Evolutionary conservation across 176 grass and related monocot species (phyloP).

Genomic region (Eleusine coracana): DNA sequence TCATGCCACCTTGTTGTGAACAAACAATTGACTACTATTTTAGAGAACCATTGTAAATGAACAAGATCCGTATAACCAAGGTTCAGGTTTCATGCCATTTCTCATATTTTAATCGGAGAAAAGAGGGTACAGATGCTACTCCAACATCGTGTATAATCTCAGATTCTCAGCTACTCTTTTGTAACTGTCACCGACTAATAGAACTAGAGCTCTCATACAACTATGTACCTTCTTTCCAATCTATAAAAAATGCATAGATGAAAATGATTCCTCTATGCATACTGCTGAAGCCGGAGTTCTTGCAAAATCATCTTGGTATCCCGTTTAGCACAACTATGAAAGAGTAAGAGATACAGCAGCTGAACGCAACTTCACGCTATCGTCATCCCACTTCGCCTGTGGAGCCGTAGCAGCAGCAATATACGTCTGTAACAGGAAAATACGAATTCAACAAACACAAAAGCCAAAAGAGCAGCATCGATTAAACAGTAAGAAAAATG

Average conservation of each 20-base stretch:
- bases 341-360: conserved; percentile 82
- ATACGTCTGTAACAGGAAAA: conserved; percentile 61
- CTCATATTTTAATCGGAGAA: neutral
- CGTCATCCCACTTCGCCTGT: conserved; percentile 75
- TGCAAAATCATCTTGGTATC: neutral
- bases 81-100: neutral
- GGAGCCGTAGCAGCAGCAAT: conserved; percentile 81
- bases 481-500: neutral
- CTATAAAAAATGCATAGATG: neutral
- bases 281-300: conserved; percentile 10
- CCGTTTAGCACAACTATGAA: conserved; percentile 36
- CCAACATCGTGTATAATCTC: neutral
- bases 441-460: conserved; percentile 17
- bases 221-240: conserved; percentile 24
- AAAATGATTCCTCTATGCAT: conserved; percentile 17
- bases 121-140: neutral
- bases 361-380: conserved; percentile 77
- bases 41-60: neutral
- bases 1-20: neutral
- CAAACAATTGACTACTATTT: neutral
- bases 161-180: neutral
- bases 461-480: neutral
- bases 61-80: neutral
- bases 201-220: too few relatives aligned
- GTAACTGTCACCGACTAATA: neutral